Base-by-base conservation (phyloP, 805 yeast species). In the Candida vaughaniae region DNA sequence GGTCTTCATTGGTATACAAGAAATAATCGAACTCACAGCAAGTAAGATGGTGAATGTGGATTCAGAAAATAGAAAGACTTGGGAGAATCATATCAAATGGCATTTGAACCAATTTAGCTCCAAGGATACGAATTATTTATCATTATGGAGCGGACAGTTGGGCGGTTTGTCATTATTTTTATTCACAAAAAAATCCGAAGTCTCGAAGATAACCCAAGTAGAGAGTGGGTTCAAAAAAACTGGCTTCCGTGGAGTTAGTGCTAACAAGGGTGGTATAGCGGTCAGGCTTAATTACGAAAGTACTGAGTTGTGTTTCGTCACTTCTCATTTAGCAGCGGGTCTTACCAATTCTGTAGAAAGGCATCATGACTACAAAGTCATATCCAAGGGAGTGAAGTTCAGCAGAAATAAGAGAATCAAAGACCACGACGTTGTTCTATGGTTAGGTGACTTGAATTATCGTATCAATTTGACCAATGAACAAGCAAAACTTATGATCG, bases 381-480 rank as follows among this genome's bases (percentile, higher is more conserved):
- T 93, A 22, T 70, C 81, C 2, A 80, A 77, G 40, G 86, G 85
- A 5, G 67, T 85, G 20, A 66, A 78, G 40, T 85, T 85, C 54
- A 71, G 79, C n/a, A 73, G 61, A 45, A 72, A 74, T 46, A 51
- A 60, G 23, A 41, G 56, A 38, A 55, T 58, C 11, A 74, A 75
- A 46, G 91, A 88, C 51, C 96, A 89, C 57, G 96, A 91, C 53
- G 77, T 80, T 26, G 82, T 88, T 6, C 70, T 93, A 11, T 88
- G 96, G 89, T 71, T 86, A 61, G 99, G 99, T 6, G 99, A 93
- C 60, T 81, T 95, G 60, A 93, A 93, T 56, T 93, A 82, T 60
- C 72, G 99, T 47, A 80, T 93, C 27, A 66, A 78, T 25, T 63
- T 85, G 48, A 73, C 82, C 0, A 84, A 86, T 45, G 91, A 82